phyloP scores from a whole-genome alignment of 192 early-diverging fungal genomes.

The Chytriomyces confervae region DNA sequence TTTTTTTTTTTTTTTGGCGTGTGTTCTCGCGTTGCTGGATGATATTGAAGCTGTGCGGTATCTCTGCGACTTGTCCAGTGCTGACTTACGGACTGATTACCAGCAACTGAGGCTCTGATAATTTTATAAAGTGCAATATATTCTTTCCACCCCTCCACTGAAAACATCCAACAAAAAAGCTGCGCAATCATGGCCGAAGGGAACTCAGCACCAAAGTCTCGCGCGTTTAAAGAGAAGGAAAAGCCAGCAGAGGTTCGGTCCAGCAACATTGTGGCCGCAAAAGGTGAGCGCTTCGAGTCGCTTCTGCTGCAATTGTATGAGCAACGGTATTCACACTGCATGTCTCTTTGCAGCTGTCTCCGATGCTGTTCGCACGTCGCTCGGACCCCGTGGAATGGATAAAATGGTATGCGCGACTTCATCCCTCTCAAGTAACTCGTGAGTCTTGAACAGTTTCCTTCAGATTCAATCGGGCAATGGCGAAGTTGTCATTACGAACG shows the following conservation, averaged over 20 bases:
- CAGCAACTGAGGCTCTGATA: too few relatives aligned
- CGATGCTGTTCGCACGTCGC: constrained; percentile 94
- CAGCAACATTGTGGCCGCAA: constrained; percentile 95
- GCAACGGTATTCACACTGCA: too few relatives aligned
- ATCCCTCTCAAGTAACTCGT: too few relatives aligned
- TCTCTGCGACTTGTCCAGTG: too few relatives aligned
- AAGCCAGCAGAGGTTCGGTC: constrained; percentile 94
- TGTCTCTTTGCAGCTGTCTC: constrained; percentile 76
- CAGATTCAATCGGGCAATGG: constrained; percentile 93
- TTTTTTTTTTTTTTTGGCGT: too few relatives aligned
- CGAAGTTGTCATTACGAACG: constrained; percentile 97
- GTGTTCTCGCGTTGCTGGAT: too few relatives aligned
- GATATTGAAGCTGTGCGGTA: too few relatives aligned
- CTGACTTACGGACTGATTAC: too few relatives aligned
- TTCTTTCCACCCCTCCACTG: too few relatives aligned
- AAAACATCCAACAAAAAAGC: too few relatives aligned
- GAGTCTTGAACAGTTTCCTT: not conserved
- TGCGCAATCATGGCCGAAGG: constrained; percentile 10
- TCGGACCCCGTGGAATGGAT: constrained; percentile 98
- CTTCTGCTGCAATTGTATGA: not conserved
- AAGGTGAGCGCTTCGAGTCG: constrained; percentile 65
- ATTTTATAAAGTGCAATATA: too few relatives aligned
- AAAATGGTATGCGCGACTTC: constrained; percentile 79
- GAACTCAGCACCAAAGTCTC: constrained; percentile 22
- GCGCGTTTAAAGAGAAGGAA: constrained; percentile 61